Evolutionary conservation across 331 rosid species (phyloP), one percentile per base, ranked within the genome.

Genomic region (Cydonia oblonga): DNA sequence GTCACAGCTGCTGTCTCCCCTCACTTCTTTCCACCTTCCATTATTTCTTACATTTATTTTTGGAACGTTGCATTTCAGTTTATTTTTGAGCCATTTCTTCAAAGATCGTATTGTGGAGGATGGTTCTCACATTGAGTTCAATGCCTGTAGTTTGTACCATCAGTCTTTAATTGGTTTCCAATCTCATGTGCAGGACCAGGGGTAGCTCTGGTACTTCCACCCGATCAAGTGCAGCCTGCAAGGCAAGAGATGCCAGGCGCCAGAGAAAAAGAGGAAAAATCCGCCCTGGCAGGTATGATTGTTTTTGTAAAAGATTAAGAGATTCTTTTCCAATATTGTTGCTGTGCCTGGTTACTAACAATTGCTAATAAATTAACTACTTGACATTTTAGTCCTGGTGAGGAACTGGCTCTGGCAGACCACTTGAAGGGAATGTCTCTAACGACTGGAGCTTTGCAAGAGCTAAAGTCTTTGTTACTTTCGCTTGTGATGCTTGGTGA

Each of bases 261-360:
- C 98, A 91, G 84, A 91, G 83, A 61, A 95, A 92, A 76, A 89
- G 88, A 79, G 98, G 97, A 66, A 95, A 91, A 83, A 95, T 95
- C 75, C 97, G 98, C 69, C 90, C 96, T 4, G 98, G 98, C 49
- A 91, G 98, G 98, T 95, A 87, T 18, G 25, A 22, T 68, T 64
- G 57, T 57, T 58, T 11, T 66, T 59, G 23, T 30, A 20, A 22
- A 25, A 74, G 72, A 5, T 63, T 62, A 49, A 12, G 15, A 61
- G 59, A 14, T 73, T 28, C 23, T 10, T 33, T 57, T 35, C 23
- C 18, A 23, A 16, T 30, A 5, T 30, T 71, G 16, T 35, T 28
- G 23, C 4, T 18, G 56, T 38, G 24, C 38, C 14, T 12, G 7
- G n/a, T 23, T 56, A 9, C 54, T 30, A 51, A 66, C 57, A 44